phyloP scores from a whole-genome alignment of 345 rosid genomes.

The Bruguiera gymnorhiza region DNA sequence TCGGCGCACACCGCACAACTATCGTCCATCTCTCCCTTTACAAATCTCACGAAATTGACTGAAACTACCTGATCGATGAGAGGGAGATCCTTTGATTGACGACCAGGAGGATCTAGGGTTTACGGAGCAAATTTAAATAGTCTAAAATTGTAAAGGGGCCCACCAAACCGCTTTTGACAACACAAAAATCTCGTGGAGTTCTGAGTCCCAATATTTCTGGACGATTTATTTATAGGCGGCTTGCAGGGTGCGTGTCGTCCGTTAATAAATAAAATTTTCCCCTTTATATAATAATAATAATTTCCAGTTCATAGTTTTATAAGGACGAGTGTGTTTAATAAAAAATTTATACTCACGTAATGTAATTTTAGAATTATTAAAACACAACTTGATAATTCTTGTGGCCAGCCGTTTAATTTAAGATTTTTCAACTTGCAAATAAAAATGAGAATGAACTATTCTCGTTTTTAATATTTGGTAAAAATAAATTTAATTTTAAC shows the following conservation, averaged over 20 bases:
- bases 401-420: too few species aligned
- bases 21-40: constrained; percentile 56
- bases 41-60: not conserved
- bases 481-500: too few species aligned
- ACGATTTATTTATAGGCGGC: too few species aligned
- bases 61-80: not conserved
- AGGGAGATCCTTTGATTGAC: not conserved
- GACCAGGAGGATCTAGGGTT: constrained; percentile 5
- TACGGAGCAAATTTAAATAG: not conserved
- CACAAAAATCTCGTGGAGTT: too few species aligned
- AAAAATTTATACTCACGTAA: not conserved
- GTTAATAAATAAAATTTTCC: too few species aligned
- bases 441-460: too few species aligned
- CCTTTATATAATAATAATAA: not conserved
- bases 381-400: not conserved
- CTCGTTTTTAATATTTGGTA: too few species aligned
- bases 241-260: too few species aligned
- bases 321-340: not conserved
- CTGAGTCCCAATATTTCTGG: too few species aligned
- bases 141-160: not conserved
- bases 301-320: not conserved
- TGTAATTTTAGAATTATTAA: not conserved
- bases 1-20: constrained; percentile 95
- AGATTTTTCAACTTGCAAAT: too few species aligned
- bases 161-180: too few species aligned